These are phyloP conservation scores for Phytopythium sindhum DNA, from an alignment of 352 stramenopile genomes.

Conservation along the genomic window DNA sequence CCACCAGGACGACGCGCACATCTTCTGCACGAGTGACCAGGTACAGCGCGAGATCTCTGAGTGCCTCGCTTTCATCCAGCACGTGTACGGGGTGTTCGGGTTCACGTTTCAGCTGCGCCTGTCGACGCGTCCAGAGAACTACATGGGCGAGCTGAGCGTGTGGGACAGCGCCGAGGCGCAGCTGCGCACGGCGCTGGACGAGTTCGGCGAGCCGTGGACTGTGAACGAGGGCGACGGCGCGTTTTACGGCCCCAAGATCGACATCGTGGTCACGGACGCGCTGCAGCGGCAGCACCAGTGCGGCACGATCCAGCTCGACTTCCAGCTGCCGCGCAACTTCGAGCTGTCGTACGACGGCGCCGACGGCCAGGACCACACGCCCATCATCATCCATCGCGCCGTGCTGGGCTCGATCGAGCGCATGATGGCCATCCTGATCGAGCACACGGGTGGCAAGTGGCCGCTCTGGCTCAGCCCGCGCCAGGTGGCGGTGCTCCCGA, in stretches of 20 bases:
- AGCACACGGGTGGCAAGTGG: conserved; percentile 96
- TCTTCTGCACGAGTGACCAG: conserved; percentile 96
- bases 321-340: conserved; percentile 97
- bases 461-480: conserved; percentile 93
- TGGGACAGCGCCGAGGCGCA: conserved; percentile 92
- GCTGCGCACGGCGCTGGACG: conserved; percentile 54
- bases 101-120: conserved; percentile 93
- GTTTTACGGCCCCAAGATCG: conserved; percentile 98
- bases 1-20: conserved; percentile 98
- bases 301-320: conserved; percentile 97
- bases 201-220: conserved; percentile 68
- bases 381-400: conserved; percentile 97
- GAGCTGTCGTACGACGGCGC: conserved; percentile 90
- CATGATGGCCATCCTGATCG: conserved; percentile 98
- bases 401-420: conserved; percentile 97
- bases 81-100: conserved; percentile 93
- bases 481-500: conserved; percentile 71
- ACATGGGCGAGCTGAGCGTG: conserved; percentile 91
- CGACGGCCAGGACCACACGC: conserved; percentile 87
- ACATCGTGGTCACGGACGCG: conserved; percentile 97
- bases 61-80: conserved; percentile 93
- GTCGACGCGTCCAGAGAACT: conserved; percentile 94
- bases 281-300: conserved; percentile 97
- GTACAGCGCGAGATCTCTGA: conserved; percentile 94
- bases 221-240: conserved; percentile 95